Evolutionary conservation across 768 basidiomycete species (phyloP).

Genomic region (Tephrocybe sp.): DNA sequence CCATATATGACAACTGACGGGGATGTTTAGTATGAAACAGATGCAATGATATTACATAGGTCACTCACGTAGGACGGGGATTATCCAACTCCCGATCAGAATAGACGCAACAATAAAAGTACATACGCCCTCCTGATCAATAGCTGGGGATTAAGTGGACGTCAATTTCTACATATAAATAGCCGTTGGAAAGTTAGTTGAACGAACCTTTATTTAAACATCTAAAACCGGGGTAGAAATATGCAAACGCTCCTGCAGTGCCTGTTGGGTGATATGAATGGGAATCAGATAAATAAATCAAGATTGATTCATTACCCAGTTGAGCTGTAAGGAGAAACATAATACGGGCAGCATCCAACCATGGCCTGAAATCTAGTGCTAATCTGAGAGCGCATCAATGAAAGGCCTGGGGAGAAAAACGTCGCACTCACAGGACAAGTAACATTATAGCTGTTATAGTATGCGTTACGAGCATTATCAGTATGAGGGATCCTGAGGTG

Average conservation of each 20-base stretch:
- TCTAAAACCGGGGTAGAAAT: conserved; percentile 39
- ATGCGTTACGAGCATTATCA: conserved; percentile 42
- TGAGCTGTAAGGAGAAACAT: conserved; percentile 45
- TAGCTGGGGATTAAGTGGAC: conserved; percentile 24
- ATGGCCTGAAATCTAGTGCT: conserved; percentile 45
- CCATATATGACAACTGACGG: conserved; percentile 8
- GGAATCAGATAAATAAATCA: not conserved
- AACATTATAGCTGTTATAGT: conserved; percentile 38
- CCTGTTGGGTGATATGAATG: conserved; percentile 29
- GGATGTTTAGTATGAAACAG: not conserved
- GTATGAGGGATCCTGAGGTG: conserved; percentile 42
- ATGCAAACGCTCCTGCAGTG: conserved; percentile 40
- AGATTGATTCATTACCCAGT: conserved; percentile 34
- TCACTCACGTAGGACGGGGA: conserved; percentile 50
- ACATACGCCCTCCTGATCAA: conserved; percentile 45
- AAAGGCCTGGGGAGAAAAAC: not conserved
- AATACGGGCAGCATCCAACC: conserved; percentile 55
- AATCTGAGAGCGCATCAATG: conserved; percentile 31
- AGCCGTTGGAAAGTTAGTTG: not conserved
- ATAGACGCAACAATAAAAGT: conserved; percentile 48
- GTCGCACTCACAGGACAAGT: conserved; percentile 39
- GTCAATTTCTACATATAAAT: not conserved
- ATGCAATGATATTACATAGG: not conserved
- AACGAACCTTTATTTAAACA: conserved; percentile 44
- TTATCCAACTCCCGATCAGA: conserved; percentile 51